Percentiles rank a stretch among this genome's conserved stretches.
Conservation (phyloP, 129 eudicot species). For the Escallonia herrerae region DNA sequence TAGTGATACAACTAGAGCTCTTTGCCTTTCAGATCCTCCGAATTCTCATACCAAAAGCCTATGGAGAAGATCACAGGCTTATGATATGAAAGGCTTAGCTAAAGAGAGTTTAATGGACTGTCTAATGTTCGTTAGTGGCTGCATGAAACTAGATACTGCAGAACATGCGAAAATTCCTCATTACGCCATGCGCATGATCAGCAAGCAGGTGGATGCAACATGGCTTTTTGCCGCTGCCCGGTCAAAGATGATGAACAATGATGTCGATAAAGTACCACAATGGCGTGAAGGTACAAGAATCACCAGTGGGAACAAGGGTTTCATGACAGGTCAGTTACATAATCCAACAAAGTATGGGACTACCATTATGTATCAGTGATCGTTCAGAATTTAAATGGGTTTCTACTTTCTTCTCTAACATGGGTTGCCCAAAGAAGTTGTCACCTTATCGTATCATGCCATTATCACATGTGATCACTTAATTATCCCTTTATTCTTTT, state of each 20-base stretch:
- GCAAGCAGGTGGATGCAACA: conserved; percentile 66
- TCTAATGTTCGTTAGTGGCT: conserved; percentile 48
- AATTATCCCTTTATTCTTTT: conserved; percentile 5
- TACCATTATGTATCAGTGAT: neutral
- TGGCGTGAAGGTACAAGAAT: conserved; percentile 11
- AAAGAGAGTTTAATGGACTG: conserved; percentile 97
- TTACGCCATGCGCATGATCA: conserved; percentile 63
- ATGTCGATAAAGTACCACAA: neutral
- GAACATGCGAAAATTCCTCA: conserved; percentile 42
- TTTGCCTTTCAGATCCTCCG: conserved; percentile 56
- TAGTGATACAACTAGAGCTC: conserved; percentile 80
- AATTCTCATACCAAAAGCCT: conserved; percentile 74
- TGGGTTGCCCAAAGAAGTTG: neutral
- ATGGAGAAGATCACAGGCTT: conserved; percentile 96
- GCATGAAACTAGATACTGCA: conserved; percentile 16
- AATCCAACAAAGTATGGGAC: too few relatives aligned
- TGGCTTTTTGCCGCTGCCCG: conserved; percentile 58
- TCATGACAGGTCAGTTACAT: conserved; percentile 34
- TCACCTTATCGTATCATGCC: neutral
- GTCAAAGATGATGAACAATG: conserved; percentile 18
- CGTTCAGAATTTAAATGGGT: neutral
- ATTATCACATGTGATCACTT: conserved; percentile 3
- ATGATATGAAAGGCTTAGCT: conserved; percentile 74
- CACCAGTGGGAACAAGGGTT: conserved; percentile 20
- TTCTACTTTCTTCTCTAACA: neutral